A percentile compares a stretch with the other conserved stretches of the same genome.
Conservation (phyloP, 371 early-diverging fungal species). For the Rhizopus delemar region DNA sequence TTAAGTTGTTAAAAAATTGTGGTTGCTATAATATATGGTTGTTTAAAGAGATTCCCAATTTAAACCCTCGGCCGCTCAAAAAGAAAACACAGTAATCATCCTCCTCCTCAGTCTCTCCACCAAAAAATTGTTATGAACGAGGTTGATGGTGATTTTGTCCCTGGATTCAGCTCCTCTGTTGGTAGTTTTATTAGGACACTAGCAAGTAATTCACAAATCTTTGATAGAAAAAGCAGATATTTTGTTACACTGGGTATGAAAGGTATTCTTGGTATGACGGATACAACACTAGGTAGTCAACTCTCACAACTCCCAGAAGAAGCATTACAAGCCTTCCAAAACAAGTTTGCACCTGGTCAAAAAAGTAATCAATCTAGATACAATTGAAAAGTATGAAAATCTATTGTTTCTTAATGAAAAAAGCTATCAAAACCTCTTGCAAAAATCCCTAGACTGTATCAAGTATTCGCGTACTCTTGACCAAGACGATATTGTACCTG, state of each 20-base stretch:
- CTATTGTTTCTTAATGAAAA: conserved; percentile 10
- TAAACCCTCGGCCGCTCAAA: background rate
- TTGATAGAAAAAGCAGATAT: conserved; percentile 16
- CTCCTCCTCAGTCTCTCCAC: conserved; percentile 11
- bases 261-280: conserved; percentile 10
- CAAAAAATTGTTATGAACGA: conserved; percentile 12
- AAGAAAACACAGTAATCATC: conserved; percentile 11
- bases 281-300: conserved; percentile 7
- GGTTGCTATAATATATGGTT: too few relatives aligned
- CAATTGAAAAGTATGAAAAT: conserved; percentile 9
- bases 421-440: background rate
- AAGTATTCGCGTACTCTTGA: conserved; percentile 5
- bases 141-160: conserved; percentile 13
- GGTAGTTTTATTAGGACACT: background rate
- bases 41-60: too few relatives aligned
- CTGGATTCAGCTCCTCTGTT: conserved; percentile 10
- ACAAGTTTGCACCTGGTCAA: conserved; percentile 9
- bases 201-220: conserved; percentile 10
- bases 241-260: conserved; percentile 14
- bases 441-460: conserved; percentile 3
- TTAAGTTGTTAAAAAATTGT: too few relatives aligned
- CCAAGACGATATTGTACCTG: conserved; percentile 9
- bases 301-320: conserved; percentile 11
- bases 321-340: conserved; percentile 9
- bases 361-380: background rate